Evolutionary conservation across 345 rosid genomes (phyloP).

Genomic region (Populus davidiana): DNA sequence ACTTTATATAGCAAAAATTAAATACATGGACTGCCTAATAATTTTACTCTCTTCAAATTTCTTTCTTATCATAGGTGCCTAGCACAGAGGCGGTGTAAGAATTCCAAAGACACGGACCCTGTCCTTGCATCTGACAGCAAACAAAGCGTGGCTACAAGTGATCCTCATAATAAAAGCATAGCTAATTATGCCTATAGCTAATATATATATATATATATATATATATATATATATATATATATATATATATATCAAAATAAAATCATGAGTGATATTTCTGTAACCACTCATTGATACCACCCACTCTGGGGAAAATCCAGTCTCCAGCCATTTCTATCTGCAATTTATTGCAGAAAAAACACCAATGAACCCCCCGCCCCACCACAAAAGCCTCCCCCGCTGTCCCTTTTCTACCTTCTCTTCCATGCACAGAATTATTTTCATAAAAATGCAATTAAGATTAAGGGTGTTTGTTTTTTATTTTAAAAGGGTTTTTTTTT

Average conservation of each 20-base stretch:
- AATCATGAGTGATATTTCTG: conserved; percentile 13
- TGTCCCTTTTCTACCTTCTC: not conserved
- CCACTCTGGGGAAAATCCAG: conserved; percentile 18
- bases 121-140: conserved; percentile 22
- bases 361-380: not conserved
- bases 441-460: not conserved
- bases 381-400: not conserved
- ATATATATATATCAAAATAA: conserved; percentile 1
- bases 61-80: not conserved
- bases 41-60: not conserved
- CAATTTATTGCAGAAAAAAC: conserved; percentile 1
- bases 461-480: not conserved
- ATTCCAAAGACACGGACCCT: conserved; percentile 11
- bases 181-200: conserved; percentile 16
- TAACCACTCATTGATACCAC: conserved; percentile 8
- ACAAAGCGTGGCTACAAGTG: conserved; percentile 15
- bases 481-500: too few species aligned
- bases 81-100: conserved; percentile 18
- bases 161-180: conserved; percentile 17
- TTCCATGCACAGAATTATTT: not conserved
- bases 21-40: not conserved
- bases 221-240: not conserved
- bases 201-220: conserved; percentile 6
- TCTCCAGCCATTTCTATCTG: conserved; percentile 1
- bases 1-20: not conserved